Percentiles rank a stretch among this genome's conserved stretches.
These are phyloP conservation scores for Fusarium pseudograminearum DNA, from an alignment of 2,329 filamentous ascomycete species.

Conservation along the genomic window DNA sequence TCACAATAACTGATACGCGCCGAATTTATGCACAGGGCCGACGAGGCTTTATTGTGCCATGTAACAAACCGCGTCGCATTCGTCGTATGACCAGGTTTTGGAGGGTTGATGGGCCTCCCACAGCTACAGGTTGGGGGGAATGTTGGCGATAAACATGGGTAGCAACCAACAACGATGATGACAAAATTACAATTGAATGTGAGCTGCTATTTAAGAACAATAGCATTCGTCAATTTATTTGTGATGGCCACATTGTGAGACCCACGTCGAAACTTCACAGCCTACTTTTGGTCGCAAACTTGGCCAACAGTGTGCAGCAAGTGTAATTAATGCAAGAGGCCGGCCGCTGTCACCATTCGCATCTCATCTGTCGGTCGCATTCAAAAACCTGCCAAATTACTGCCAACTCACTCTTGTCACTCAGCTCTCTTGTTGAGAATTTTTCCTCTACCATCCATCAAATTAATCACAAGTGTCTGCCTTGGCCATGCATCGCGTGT, in stretches of 20 bases:
- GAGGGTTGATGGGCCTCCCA: constrained; percentile 40
- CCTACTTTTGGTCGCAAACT: neutral
- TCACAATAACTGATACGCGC: constrained; percentile 6
- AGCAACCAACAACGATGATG: neutral
- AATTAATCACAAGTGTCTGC: neutral
- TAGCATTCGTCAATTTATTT: neutral
- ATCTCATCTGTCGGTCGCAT: constrained; percentile 8
- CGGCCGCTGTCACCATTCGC: neutral
- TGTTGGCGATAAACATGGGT: neutral
- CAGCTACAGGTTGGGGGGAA: neutral
- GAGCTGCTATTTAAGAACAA: too few relatives aligned
- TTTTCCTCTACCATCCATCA: neutral
- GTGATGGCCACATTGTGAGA: neutral
- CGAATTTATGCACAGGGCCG: constrained; percentile 16
- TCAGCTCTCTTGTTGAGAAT: neutral
- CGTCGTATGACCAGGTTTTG: constrained; percentile 23
- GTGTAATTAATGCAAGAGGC: constrained; percentile 31
- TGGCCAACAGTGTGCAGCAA: constrained; percentile 14
- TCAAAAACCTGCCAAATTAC: neutral
- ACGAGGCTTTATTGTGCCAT: neutral
- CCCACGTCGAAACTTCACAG: constrained; percentile 7
- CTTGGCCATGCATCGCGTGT: constrained; percentile 1
- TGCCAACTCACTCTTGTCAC: neutral
- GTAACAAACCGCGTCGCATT: constrained; percentile 15
- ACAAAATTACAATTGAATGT: too few relatives aligned